phyloP scores from a whole-genome alignment of 2,329 filamentous ascomycete species.

The Colletotrichum cordylinicola region DNA sequence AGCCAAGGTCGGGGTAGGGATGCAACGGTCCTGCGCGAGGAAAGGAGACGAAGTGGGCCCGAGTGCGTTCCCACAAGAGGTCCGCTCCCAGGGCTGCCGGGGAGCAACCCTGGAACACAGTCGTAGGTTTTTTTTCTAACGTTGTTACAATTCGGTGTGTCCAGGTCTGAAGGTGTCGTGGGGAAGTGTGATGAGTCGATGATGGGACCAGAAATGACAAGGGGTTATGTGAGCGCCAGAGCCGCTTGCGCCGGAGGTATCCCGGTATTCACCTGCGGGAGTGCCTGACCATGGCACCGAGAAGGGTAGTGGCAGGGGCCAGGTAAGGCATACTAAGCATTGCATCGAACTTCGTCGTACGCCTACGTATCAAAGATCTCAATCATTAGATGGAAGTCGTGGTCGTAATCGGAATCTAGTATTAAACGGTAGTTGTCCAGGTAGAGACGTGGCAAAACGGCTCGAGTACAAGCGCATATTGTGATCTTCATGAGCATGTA shows the following conservation, averaged over 20 bases:
- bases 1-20: slow-evolving; percentile 2
- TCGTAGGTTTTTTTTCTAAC: not conserved
- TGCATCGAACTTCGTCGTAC: not conserved
- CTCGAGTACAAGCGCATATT: not conserved
- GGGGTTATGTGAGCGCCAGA: slow-evolving; percentile 7
- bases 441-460: not conserved
- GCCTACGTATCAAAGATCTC: not conserved
- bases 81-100: slow-evolving; percentile 9
- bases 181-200: not conserved
- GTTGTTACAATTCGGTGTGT: not conserved
- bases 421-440: not conserved
- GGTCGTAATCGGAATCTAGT: not conserved
- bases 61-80: not conserved
- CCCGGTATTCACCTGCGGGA: not conserved
- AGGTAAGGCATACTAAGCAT: not conserved
- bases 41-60: not conserved
- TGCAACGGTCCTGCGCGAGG: not conserved
- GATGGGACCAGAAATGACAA: not conserved
- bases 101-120: not conserved
- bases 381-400: not conserved
- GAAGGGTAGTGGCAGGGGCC: not conserved
- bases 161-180: not conserved
- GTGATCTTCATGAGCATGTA: not conserved
- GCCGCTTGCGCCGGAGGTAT: not conserved
- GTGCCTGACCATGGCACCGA: not conserved